Conservation (phyloP, 2,329 filamentous ascomycete species). For the Aspergillus ruber region DNA sequence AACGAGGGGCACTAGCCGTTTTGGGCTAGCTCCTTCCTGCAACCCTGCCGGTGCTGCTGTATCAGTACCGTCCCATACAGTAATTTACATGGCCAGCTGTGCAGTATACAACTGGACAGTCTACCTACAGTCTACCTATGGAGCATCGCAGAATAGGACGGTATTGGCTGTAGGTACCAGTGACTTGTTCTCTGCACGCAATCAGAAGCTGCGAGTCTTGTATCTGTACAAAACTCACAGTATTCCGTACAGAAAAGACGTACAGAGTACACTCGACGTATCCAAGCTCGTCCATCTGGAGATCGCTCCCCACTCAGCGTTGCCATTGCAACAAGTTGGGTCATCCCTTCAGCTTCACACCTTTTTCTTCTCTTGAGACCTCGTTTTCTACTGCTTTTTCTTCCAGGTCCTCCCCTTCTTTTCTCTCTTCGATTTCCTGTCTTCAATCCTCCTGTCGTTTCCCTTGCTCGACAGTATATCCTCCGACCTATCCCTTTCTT, state of each 20-base stretch:
- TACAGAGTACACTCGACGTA: neutral
- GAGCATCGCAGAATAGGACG: neutral
- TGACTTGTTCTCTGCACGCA: no score
- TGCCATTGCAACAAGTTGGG: conserved; percentile 35
- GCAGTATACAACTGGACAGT: neutral
- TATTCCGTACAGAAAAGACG: neutral
- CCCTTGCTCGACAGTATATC: conserved; percentile 8
- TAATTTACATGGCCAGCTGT: conserved; percentile 5
- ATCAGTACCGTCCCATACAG: conserved; percentile 8
- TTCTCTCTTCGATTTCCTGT: conserved; percentile 15
- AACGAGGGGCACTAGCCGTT: conserved; percentile 16
- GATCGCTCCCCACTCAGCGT: conserved; percentile 36
- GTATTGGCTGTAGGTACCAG: conserved; percentile 2
- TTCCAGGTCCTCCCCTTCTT: conserved; percentile 13
- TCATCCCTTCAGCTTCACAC: conserved; percentile 35
- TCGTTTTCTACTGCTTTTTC: conserved; percentile 7
- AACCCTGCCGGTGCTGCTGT: conserved; percentile 2
- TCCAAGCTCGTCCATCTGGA: conserved; percentile 26
- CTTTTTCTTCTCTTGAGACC: conserved; percentile 23
- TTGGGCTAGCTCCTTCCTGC: conserved; percentile 3
- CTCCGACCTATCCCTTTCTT: conserved; percentile 1
- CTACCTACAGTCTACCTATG: neutral
- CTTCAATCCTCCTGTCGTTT: conserved; percentile 13
- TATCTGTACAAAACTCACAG: neutral
- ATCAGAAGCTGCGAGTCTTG: no score